phyloP scores from a whole-genome alignment of 352 stramenopile species.

The Blastocystis sp. region DNA sequence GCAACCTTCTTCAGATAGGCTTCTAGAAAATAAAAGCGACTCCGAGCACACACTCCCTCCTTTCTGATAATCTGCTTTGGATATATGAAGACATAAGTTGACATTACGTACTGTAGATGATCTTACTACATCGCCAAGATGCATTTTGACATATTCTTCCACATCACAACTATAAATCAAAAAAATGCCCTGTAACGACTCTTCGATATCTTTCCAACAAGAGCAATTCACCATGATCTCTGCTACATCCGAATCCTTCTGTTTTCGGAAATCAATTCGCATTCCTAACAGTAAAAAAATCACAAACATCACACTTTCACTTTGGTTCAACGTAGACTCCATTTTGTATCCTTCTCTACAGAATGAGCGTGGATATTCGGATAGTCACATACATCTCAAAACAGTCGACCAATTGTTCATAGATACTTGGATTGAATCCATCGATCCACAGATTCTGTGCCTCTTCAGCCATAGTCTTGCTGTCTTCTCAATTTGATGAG shows the following conservation, averaged over 20 bases:
- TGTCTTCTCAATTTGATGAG: neutral
- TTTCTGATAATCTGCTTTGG: slow-evolving; percentile 2
- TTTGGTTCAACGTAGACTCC: slow-evolving; percentile 9
- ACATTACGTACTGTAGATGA: neutral
- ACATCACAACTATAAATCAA: neutral
- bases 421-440: slow-evolving; percentile 30
- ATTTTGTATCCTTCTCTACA: slow-evolving; percentile 1
- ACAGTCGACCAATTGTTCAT: neutral
- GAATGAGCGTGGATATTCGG: neutral
- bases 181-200: neutral
- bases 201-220: slow-evolving; percentile 46
- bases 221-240: neutral
- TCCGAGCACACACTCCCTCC: neutral
- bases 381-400: slow-evolving; percentile 9
- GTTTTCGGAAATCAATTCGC: slow-evolving; percentile 48
- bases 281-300: slow-evolving; percentile 9
- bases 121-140: neutral
- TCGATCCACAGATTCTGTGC: neutral
- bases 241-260: neutral
- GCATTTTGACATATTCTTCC: neutral
- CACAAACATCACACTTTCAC: neutral
- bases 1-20: slow-evolving; percentile 21
- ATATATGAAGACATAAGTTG: neutral
- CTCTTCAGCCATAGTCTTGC: slow-evolving; percentile 12
- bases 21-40: neutral